Conservation (phyloP, 2,329 filamentous ascomycete genomes). For the Sporothrix mexicana region DNA sequence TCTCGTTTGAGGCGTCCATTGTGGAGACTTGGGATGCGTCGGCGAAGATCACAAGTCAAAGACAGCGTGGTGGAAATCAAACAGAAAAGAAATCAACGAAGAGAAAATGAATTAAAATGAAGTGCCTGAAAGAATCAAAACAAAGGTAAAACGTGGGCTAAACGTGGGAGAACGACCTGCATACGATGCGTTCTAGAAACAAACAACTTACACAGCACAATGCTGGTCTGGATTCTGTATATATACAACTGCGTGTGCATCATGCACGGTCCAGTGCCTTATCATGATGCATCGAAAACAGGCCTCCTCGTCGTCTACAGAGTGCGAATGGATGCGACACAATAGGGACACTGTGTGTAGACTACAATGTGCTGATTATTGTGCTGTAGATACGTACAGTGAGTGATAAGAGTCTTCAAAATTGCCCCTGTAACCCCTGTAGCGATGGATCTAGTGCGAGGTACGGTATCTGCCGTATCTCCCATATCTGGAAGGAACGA, state of each 20-base stretch:
- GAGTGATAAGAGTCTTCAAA: neutral
- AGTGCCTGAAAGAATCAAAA: too few species aligned
- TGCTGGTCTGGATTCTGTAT: constrained; percentile 7
- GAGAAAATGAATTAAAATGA: too few species aligned
- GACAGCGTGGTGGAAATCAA: too few species aligned
- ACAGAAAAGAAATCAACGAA: neutral
- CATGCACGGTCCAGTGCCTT: neutral
- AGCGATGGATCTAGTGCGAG: neutral
- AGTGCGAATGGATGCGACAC: neutral
- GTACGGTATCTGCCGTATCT: constrained; percentile 8
- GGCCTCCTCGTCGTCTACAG: neutral
- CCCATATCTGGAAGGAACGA: neutral
- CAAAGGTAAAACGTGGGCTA: too few species aligned
- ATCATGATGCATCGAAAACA: constrained; percentile 11
- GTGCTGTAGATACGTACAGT: neutral
- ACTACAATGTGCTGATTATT: neutral
- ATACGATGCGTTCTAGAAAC: neutral
- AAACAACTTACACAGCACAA: neutral
- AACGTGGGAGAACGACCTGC: neutral
- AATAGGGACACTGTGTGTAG: neutral
- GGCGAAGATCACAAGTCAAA: constrained; percentile 6
- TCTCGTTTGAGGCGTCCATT: constrained; percentile 6
- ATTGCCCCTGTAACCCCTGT: neutral
- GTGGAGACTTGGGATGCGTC: neutral
- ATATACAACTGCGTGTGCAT: neutral